These are phyloP conservation scores for Platismatia glauca DNA, from an alignment of 495 filamentous ascomycete genomes.

Conservation along the genomic window DNA sequence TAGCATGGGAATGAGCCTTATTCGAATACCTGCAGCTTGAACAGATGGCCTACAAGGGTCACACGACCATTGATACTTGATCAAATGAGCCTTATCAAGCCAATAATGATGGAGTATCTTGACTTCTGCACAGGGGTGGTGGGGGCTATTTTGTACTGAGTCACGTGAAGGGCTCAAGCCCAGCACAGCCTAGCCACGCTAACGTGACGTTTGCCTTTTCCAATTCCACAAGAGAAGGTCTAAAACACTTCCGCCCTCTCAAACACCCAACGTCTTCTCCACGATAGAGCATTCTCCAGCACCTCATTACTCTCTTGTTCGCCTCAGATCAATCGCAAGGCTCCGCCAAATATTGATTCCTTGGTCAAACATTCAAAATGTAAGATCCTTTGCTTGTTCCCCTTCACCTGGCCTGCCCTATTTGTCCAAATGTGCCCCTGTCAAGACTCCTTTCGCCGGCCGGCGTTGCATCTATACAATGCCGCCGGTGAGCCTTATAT, in stretches of 20 bases:
- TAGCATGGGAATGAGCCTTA: not conserved
- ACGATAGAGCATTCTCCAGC: not conserved
- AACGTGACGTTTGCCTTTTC: slow-evolving; percentile 12
- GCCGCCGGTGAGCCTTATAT: not conserved
- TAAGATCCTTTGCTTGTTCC: not conserved
- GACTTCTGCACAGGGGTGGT: too few species aligned
- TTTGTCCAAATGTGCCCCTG: not conserved
- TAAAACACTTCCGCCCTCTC: not conserved
- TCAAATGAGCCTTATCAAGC: not conserved
- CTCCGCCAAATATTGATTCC: not conserved
- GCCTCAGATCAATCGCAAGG: not conserved
- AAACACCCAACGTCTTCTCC: slow-evolving; percentile 2
- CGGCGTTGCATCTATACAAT: not conserved
- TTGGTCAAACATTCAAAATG: not conserved
- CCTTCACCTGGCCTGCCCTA: not conserved
- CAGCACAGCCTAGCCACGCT: slow-evolving; percentile 7
- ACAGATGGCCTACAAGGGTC: not conserved
- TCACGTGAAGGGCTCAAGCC: not conserved
- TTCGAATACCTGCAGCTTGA: not conserved
- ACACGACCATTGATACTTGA: not conserved
- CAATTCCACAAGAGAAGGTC: slow-evolving; percentile 12
- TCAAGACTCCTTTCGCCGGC: not conserved
- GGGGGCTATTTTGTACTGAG: too few species aligned
- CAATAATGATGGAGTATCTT: not conserved
- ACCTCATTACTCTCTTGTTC: not conserved